phyloP scores from a whole-genome alignment of 768 basidiomycete species.

The Saitozyma podzolica region DNA sequence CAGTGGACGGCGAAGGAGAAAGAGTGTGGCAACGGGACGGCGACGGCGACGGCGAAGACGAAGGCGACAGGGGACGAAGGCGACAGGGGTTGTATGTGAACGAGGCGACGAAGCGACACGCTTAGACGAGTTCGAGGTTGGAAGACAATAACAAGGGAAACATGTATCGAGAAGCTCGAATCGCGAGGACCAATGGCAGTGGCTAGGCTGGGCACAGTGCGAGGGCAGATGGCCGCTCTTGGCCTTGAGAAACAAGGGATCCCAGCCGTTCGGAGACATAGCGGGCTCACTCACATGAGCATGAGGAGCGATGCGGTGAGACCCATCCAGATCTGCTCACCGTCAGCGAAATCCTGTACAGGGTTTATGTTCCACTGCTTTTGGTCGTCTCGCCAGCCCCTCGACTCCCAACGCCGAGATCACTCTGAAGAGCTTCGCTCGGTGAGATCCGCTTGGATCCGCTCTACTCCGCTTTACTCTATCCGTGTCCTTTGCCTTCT shows the following conservation, averaged over 20 bases:
- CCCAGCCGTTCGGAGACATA: not conserved
- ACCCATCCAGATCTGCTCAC: constrained; percentile 48
- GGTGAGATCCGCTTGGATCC: not conserved
- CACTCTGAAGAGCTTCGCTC: not conserved
- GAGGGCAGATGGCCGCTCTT: not conserved
- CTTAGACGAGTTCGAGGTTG: not conserved
- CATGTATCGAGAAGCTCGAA: not conserved
- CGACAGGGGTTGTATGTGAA: not conserved
- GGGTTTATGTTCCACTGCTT: too few species aligned
- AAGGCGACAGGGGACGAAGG: not conserved
- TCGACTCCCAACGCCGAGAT: not conserved
- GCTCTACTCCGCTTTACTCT: too few species aligned
- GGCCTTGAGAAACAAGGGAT: not conserved
- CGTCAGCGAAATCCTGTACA: too few species aligned
- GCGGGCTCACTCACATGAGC: constrained; percentile 36
- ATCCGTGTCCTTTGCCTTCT: too few species aligned
- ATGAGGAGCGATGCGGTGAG: constrained; percentile 38
- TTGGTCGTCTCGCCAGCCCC: constrained; percentile 1
- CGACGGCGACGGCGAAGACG: not conserved
- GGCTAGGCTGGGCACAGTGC: not conserved
- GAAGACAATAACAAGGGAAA: not conserved
- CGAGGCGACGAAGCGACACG: not conserved
- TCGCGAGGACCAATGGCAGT: not conserved
- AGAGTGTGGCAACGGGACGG: too few species aligned
- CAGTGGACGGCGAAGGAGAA: not conserved